Evolutionary conservation across 202 grass and related monocot genomes (phyloP).

Genomic region (Sporobolus alterniflorus): DNA sequence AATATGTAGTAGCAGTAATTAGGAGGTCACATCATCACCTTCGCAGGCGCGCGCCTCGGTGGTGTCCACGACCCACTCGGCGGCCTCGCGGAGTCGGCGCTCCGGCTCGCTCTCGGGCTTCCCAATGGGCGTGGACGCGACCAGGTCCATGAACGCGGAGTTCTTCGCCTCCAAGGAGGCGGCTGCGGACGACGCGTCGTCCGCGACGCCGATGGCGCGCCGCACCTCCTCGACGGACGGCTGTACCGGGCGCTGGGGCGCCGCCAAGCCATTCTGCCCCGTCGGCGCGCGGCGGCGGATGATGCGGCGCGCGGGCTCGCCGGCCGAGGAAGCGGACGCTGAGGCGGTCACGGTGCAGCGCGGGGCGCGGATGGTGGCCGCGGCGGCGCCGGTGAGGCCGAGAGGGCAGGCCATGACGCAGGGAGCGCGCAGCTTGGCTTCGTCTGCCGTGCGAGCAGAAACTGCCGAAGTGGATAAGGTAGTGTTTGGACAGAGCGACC

Average conservation of each 20-base stretch:
- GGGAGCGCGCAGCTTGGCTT: not conserved
- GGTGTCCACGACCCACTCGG: conserved; percentile 70
- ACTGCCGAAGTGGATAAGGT: conserved; percentile 9
- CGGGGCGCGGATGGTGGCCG: conserved; percentile 1
- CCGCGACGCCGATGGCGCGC: conserved; percentile 56
- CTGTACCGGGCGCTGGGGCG: not conserved
- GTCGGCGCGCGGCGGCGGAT: conserved; percentile 27
- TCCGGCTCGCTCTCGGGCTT: conserved; percentile 55
- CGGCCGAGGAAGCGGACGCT: conserved; percentile 22
- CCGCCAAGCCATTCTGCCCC: not conserved
- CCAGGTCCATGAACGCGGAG: conserved; percentile 53
- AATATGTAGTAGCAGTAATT: not conserved
- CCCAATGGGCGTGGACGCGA: conserved; percentile 59
- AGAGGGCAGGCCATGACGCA: conserved; percentile 28
- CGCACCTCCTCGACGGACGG: conserved; percentile 71
- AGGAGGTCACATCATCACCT: conserved; percentile 34
- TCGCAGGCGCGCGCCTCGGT: conserved; percentile 52
- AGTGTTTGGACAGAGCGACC: too few relatives aligned
- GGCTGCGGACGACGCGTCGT: conserved; percentile 30
- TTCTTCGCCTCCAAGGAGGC: conserved; percentile 28
- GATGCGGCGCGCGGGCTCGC: conserved; percentile 31
- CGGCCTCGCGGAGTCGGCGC: conserved; percentile 64
- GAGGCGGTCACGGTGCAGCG: conserved; percentile 26
- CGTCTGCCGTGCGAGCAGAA: not conserved
- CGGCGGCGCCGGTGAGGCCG: conserved; percentile 15